Evolutionary conservation across 192 early-diverging fungal species (phyloP), one percentile per base, ranked within the genome.

Genomic region (Umbelopsis sp.): DNA sequence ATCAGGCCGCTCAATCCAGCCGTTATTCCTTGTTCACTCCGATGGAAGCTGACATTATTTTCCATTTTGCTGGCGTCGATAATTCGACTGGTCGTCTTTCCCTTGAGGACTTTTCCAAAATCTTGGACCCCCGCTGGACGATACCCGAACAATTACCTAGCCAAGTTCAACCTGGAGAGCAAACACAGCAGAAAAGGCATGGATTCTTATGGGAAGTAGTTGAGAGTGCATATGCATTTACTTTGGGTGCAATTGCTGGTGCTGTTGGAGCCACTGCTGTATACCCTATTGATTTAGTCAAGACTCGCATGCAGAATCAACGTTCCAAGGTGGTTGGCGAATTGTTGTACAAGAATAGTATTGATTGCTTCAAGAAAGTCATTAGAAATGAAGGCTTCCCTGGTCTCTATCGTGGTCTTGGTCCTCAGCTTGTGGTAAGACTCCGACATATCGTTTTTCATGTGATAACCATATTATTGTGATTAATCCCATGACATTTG

Each of bases 271-370:
- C 97, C 3, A 92, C 94, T 5, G 90, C 89, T 59, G 96, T 99
- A 26, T 99, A 97, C 80, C 97, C 97, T 29, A 96, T 99, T 66
- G 97, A 99, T 86, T 79, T 99, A 66, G 96, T 97, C 75, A 99
- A 99, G 83, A 99, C 97, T 5, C 89, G 97, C 68, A 97, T 99
- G 96, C 97, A 99, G 78, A 99, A 97, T 80, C 97, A 99, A 81
- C 86, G 95, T 47, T 89, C 90, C 43, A 90, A 90, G 34, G 91
- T 96, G 25, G 95, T 96, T 25, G 96, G 95, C 26, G 92, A 96
- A 75, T 77, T 94, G 71, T 73, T 95, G 70, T 99, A 99, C 87
- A 95, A 93, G 81, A 99, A 97, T 86, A 91, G 91, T 81, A 80
- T 91, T 59, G 96, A 99, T 79, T 99, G 97, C 78, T 99, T 99